Evolutionary conservation across 1,139 yeast species (phyloP), one percentile per base, ranked within the genome.

Genomic region (Yamadazyma oceani): DNA sequence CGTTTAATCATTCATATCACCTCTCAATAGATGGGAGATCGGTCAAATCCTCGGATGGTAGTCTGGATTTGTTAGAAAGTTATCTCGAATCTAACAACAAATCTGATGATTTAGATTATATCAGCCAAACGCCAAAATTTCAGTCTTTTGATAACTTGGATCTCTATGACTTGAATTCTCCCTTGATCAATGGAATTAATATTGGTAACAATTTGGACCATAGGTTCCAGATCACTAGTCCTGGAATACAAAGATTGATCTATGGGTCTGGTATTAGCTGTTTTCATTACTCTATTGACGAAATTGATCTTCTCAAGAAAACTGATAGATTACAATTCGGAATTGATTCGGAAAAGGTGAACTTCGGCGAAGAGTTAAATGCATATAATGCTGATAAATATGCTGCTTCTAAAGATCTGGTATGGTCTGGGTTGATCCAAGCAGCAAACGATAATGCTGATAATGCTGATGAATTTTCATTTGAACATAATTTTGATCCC

Each of bases 121-220:
- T 17, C 4, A 31, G 34, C 16, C 43, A 35, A n/a, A 42, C 46
- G 9, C 41, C 49, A 16, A 38, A 34, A 23, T 34, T 37, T 30
- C 38, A 39, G 37, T 32, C 46, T 3, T 25, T 23, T 26, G 51
- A 48, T 15, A 42, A 51, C 26, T 46, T 59, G 25, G 60, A 58
- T 17, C 42, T 62, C 4, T 63, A 49, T 42, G 72, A 64, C 32
- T 44, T 62, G 8, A 56, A 51, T 36, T 63, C 70, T 22, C 73
- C 73, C 1, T 44, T 67, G 8, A 61, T 67, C 11, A 66, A 63
- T 43, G 73, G 73, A 0, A 48, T 67, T 15, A 67, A 69, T 1
- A 49, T 66, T 14, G 73, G 73, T 0, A 51, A 53, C 13, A 60
- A 56, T 41, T 39, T 58, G 56, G 38, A 40, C 11, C 26, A 35